phyloP scores from a whole-genome alignment of 345 rosid species.

The Eucalyptus sideroxylon region DNA sequence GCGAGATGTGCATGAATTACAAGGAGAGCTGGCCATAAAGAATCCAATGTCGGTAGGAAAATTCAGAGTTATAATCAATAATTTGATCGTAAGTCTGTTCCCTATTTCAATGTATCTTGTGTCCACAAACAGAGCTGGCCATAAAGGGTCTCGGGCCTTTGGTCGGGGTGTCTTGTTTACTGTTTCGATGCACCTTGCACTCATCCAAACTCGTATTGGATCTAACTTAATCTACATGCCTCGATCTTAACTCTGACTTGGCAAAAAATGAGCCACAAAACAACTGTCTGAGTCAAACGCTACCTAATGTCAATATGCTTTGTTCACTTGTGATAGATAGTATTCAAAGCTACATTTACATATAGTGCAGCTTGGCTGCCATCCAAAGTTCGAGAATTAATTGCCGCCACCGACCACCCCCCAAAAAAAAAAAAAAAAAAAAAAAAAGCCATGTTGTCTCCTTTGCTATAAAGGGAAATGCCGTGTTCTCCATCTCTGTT shows the following conservation, averaged over 20 bases:
- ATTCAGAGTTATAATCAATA: background rate
- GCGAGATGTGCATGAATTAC: background rate
- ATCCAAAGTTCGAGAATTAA: background rate
- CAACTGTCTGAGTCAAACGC: background rate
- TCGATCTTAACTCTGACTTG: background rate
- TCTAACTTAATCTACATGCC: background rate
- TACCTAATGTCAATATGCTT: background rate
- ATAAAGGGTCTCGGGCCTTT: background rate
- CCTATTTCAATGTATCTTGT: no score
- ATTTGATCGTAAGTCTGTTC: no score
- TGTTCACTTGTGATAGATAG: background rate
- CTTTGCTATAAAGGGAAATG: background rate
- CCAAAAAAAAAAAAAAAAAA: no score
- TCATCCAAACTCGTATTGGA: background rate
- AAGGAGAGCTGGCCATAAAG: background rate
- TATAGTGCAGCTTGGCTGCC: background rate
- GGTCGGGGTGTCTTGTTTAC: background rate
- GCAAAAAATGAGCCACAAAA: background rate
- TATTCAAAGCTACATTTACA: background rate
- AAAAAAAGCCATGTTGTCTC: background rate
- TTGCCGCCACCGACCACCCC: no score
- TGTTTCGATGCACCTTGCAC: background rate
- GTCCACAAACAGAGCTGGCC: no score
- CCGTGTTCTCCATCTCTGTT: background rate
- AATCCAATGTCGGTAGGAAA: background rate